These are phyloP conservation scores for Aspergillus biplanus DNA, from an alignment of 495 filamentous ascomycete genomes.

Conservation along the genomic window DNA sequence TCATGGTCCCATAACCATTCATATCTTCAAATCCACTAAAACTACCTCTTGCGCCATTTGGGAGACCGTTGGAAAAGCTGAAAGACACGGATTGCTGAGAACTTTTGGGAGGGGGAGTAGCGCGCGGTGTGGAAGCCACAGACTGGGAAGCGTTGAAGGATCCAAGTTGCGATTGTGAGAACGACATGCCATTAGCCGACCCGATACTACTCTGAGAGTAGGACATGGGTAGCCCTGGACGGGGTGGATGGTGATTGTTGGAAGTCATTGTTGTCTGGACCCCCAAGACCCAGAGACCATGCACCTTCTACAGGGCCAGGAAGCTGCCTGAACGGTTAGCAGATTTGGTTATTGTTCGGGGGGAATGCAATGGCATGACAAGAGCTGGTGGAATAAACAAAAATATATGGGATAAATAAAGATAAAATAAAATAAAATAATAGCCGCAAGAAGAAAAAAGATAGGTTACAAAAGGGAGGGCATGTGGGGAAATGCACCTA, in stretches of 20 bases:
- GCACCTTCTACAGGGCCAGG: slow-evolving; percentile 17
- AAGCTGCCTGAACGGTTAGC: slow-evolving; percentile 19
- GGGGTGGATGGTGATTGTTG: slow-evolving; percentile 42
- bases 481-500: slow-evolving; percentile 36
- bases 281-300: slow-evolving; percentile 23
- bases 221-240: slow-evolving; percentile 46
- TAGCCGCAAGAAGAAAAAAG: slow-evolving; percentile 13
- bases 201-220: slow-evolving; percentile 50
- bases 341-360: slow-evolving; percentile 12
- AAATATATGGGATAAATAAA: slow-evolving; percentile 14
- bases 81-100: slow-evolving; percentile 51
- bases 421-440: slow-evolving; percentile 14
- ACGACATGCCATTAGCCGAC: slow-evolving; percentile 44
- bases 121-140: slow-evolving; percentile 56
- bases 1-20: slow-evolving; percentile 53
- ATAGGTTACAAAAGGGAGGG: slow-evolving; percentile 19
- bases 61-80: slow-evolving; percentile 44
- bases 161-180: slow-evolving; percentile 50
- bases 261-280: slow-evolving; percentile 43
- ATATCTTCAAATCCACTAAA: slow-evolving; percentile 51
- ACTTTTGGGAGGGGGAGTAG: slow-evolving; percentile 53
- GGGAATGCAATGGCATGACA: slow-evolving; percentile 21
- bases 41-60: slow-evolving; percentile 36
- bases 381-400: not conserved
- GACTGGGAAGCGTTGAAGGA: slow-evolving; percentile 57